These are phyloP conservation scores for Cyclaneusma minus DNA, from an alignment of 2,329 filamentous ascomycete species.

Conservation along the genomic window DNA sequence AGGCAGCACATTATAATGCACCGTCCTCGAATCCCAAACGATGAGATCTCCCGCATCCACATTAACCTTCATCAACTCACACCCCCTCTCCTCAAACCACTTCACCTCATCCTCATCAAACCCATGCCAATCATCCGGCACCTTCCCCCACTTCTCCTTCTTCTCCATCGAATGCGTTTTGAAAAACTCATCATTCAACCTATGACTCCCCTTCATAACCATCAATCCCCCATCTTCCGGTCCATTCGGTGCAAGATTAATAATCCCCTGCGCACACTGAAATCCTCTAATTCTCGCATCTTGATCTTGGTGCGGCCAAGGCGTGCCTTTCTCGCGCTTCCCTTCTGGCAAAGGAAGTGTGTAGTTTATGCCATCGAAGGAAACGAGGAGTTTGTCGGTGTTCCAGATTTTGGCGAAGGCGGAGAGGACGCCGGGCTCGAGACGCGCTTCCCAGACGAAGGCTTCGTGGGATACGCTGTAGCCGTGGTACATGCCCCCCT, in stretches of 20 bases:
- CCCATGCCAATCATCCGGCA: slow-evolving; percentile 7
- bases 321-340: too few relatives aligned
- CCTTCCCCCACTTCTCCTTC: slow-evolving; percentile 5
- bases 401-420: slow-evolving; percentile 25
- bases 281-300: slow-evolving; percentile 22
- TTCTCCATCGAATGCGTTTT: slow-evolving; percentile 3
- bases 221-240: slow-evolving; percentile 20
- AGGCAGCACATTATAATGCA: slow-evolving; percentile 26
- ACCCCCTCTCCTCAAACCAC: slow-evolving; percentile 25
- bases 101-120: slow-evolving; percentile 22
- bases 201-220: slow-evolving; percentile 16
- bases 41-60: slow-evolving; percentile 26
- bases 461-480: slow-evolving; percentile 24
- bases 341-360: too few relatives aligned
- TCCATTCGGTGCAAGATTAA: slow-evolving; percentile 21
- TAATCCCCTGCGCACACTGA: slow-evolving; percentile 27
- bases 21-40: slow-evolving; percentile 29
- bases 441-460: slow-evolving; percentile 22
- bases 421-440: slow-evolving; percentile 22
- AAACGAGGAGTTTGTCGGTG: slow-evolving; percentile 26
- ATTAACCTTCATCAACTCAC: slow-evolving; percentile 22
- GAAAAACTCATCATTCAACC: slow-evolving; percentile 16
- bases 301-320: slow-evolving; percentile 26
- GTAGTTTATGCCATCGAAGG: slow-evolving; percentile 28
- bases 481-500: slow-evolving; percentile 23